Percentiles rank a stretch among this genome's conserved stretches.
Evolutionary conservation across 2,329 filamentous ascomycete species (phyloP).

Genomic region (Phaeosphaeriaceae sp.): DNA sequence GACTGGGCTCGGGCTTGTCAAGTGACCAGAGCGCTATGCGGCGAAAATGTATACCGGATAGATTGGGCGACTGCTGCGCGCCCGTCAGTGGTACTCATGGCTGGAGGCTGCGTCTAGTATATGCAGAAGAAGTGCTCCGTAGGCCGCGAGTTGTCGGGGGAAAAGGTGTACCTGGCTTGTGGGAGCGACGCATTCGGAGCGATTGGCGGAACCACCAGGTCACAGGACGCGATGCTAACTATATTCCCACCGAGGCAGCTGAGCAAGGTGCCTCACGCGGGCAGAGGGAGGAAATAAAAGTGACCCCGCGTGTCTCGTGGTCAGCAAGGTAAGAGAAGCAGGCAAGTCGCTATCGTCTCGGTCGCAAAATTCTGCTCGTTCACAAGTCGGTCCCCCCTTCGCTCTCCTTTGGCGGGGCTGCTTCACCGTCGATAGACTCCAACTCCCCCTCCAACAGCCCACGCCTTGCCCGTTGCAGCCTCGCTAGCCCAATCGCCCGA

Average conservation of each 20-base stretch:
- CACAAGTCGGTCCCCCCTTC: background rate
- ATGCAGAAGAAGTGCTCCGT: background rate
- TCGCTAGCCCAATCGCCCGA: background rate
- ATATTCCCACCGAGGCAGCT: background rate
- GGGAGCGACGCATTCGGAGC: slow-evolving; percentile 45
- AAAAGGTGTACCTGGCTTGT: background rate
- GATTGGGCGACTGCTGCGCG: slow-evolving; percentile 16
- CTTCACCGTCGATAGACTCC: background rate
- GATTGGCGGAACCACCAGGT: slow-evolving; percentile 24
- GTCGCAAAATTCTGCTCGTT: background rate
- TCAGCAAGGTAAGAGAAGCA: no score
- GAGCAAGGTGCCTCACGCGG: background rate
- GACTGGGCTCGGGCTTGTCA: no score
- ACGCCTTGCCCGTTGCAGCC: background rate
- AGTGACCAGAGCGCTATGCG: background rate
- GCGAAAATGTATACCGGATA: background rate
- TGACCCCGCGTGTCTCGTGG: no score
- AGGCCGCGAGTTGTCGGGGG: slow-evolving; percentile 15
- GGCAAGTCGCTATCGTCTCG: background rate
- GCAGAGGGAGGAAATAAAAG: background rate
- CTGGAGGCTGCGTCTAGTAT: background rate
- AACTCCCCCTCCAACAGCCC: background rate
- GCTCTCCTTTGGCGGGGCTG: background rate
- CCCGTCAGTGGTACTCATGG: slow-evolving; percentile 18
- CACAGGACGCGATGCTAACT: slow-evolving; percentile 15